A percentile compares a stretch with the other conserved stretches of the same genome.
phyloP scores from a whole-genome alignment of 2,329 filamentous ascomycete species.

The Venturiaceae sp. region DNA sequence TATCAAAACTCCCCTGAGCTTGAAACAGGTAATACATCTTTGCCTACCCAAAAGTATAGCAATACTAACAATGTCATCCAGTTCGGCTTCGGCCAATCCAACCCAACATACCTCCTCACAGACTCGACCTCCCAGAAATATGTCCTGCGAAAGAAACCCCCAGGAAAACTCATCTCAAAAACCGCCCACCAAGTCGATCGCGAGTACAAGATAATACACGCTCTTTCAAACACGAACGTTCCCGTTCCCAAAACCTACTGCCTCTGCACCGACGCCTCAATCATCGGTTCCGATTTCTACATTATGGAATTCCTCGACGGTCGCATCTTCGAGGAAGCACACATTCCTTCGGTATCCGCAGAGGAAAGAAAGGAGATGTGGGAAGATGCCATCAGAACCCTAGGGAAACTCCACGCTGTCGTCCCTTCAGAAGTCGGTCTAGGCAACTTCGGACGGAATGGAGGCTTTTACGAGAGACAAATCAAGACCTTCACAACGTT shows the following conservation, averaged over 20 bases:
- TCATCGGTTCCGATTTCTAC: slow-evolving; percentile 83
- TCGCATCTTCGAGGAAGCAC: slow-evolving; percentile 74
- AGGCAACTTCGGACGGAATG: slow-evolving; percentile 55
- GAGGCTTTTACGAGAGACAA: slow-evolving; percentile 72
- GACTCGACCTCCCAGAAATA: slow-evolving; percentile 54
- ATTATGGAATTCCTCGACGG: slow-evolving; percentile 88
- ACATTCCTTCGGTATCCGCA: slow-evolving; percentile 57
- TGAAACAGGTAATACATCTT: slow-evolving; percentile 60
- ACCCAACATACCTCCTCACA: slow-evolving; percentile 82
- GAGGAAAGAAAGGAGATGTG: slow-evolving; percentile 59
- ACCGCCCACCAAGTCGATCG: slow-evolving; percentile 88
- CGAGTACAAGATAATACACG: slow-evolving; percentile 76
- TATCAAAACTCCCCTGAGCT: slow-evolving; percentile 65
- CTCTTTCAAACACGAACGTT: slow-evolving; percentile 62
- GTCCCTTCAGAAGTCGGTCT: slow-evolving; percentile 55
- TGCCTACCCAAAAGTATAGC: neutral
- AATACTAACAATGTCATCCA: slow-evolving; percentile 26
- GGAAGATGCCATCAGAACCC: slow-evolving; percentile 65
- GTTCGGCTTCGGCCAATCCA: slow-evolving; percentile 91
- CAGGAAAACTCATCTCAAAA: slow-evolving; percentile 76
- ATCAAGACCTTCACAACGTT: slow-evolving; percentile 67
- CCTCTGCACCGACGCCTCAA: slow-evolving; percentile 64
- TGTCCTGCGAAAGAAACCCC: slow-evolving; percentile 88
- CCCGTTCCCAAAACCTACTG: slow-evolving; percentile 71
- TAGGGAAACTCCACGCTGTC: slow-evolving; percentile 71